Conservation (phyloP, 257 asterid species). For the Thymus mandschuricus region DNA sequence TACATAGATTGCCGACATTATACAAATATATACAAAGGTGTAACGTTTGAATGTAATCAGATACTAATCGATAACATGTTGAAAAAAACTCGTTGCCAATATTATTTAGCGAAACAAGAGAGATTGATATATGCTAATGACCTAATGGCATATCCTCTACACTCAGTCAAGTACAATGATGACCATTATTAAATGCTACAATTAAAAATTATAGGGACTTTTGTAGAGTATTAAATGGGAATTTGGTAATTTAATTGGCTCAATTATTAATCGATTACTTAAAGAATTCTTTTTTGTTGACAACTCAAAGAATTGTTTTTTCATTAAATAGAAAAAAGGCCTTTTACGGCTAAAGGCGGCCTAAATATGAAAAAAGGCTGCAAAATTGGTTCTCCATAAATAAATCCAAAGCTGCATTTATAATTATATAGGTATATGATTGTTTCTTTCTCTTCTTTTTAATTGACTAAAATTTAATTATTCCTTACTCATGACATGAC, state of each 20-base stretch:
- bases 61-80: too few species aligned
- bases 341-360: conserved; percentile 35
- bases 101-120: too few species aligned
- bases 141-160: too few species aligned
- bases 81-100: too few species aligned
- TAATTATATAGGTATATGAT: neutral
- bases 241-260: conserved; percentile 2
- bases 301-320: conserved; percentile 3
- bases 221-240: neutral
- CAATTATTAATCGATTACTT: neutral
- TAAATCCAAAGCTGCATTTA: conserved; percentile 28
- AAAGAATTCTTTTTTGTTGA: too few species aligned
- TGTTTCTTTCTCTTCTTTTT: neutral
- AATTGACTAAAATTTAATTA: neutral
- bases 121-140: too few species aligned
- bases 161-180: too few species aligned
- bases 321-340: conserved; percentile 23
- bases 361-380: conserved; percentile 37
- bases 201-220: too few species aligned
- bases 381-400: conserved; percentile 27
- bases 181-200: too few species aligned
- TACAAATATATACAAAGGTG: too few species aligned
- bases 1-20: too few species aligned
- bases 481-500: neutral
- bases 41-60: too few species aligned